Percentiles rank a stretch among this genome's conserved stretches.
These are phyloP conservation scores for Boletus mariae DNA, from an alignment of 1,284 basidiomycete genomes.

Conservation along the genomic window DNA sequence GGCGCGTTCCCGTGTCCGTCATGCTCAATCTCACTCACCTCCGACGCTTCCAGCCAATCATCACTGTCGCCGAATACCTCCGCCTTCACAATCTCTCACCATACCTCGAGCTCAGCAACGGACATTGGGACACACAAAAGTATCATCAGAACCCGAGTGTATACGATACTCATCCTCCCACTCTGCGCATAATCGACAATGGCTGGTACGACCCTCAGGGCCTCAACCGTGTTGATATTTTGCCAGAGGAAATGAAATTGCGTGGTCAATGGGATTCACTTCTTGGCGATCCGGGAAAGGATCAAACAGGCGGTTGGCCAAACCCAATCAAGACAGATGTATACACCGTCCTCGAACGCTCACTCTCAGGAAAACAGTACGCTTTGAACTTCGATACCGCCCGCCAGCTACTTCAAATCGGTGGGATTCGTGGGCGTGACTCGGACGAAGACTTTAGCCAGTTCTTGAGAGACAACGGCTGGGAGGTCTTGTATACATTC, in stretches of 20 bases:
- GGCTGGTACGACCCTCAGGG: conserved; percentile 39
- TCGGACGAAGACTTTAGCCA: conserved; percentile 33
- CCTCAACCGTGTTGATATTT: conserved; percentile 37
- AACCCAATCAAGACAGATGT: conserved; percentile 16
- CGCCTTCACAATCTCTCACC: conserved; percentile 38
- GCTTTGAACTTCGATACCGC: conserved; percentile 22
- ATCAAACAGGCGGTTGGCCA: conserved; percentile 24
- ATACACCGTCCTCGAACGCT: conserved; percentile 19
- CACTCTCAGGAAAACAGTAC: conserved; percentile 17
- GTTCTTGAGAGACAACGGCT: conserved; percentile 35
- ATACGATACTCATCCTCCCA: conserved; percentile 23
- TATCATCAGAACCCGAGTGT: conserved; percentile 25
- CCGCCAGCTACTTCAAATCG: conserved; percentile 15
- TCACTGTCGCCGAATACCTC: conserved; percentile 42
- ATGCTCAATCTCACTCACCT: conserved; percentile 47
- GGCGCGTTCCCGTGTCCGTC: conserved; percentile 37
- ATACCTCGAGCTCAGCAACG: conserved; percentile 35
- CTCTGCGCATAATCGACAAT: conserved; percentile 38
- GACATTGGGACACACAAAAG: conserved; percentile 36
- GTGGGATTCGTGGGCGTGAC: conserved; percentile 14
- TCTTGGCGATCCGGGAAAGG: conserved; percentile 20
- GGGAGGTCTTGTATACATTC: conserved; percentile 39
- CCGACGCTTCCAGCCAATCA: conserved; percentile 37
- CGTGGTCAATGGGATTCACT: conserved; percentile 30
- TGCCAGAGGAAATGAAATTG: conserved; percentile 33